Evolutionary conservation across 2,329 filamentous ascomycete genomes (phyloP), one percentile per base, ranked within the genome.

Genomic region (Pestalotiopsis sp.): DNA sequence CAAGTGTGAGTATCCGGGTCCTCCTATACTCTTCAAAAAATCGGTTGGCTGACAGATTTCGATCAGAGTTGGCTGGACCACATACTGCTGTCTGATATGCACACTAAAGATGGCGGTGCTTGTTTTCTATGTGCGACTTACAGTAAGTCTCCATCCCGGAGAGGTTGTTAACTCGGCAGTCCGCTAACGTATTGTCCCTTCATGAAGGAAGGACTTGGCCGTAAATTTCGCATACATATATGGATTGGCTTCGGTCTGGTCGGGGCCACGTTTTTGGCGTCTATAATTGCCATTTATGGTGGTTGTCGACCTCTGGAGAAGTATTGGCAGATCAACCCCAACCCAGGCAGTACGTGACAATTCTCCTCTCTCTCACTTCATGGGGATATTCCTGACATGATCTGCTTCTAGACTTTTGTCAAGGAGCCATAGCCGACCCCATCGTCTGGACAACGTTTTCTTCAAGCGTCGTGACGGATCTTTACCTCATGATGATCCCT

Each of bases 401-500:
- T 27, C 9, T 20, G 23, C 25, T 70, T 67, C 74, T 71, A 82
- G 82, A 84, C 70, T 72, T 76, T 39, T 86, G 84, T 71, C 83
- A 85, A 67, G 80, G 81, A 1, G 84, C 83, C 20, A 79, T 84
- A 4, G 82, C 84, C 2, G 78, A 78, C n/a, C 81, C 83, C 49
- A 79, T 85, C 66, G 78, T 86, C 38, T 86, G 83, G 73, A 80
- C 84, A 11, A 83, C 83, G 2, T 83, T 84, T 36, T 76, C 79
- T 23, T 75, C 85, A 68, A 90, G 89, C 71, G 82, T 89, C 2
- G 69, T 79, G 1, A 90, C 87, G 1, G 88, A 90, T 70, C 66
- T 89, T 0, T 90, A 90, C 71, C 81, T 90, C 14, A 85, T 90
- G 65, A 82, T 83, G 38, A 89, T 90, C 27, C 87, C 87, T 0